These are phyloP conservation scores for Colletotrichum nymphaeae DNA, from an alignment of 2,329 filamentous ascomycete genomes.

Conservation along the genomic window DNA sequence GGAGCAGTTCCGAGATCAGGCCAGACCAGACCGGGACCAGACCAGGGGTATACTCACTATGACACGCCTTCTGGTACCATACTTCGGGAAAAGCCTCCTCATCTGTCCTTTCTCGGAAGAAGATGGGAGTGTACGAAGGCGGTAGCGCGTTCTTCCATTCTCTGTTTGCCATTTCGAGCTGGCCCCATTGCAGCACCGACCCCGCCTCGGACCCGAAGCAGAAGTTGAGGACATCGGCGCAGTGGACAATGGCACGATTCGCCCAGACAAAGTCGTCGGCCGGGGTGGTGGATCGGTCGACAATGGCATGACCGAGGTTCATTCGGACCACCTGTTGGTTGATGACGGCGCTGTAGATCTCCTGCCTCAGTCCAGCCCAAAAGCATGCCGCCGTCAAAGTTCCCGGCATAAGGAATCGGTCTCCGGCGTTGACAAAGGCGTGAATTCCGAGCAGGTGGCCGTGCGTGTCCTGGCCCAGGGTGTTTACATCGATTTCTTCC, in stretches of 20 bases:
- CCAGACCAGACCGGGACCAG: no score
- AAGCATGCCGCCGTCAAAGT: slow-evolving; percentile 64
- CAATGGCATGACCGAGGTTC: slow-evolving; percentile 58
- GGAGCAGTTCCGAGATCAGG: background rate
- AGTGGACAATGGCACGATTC: slow-evolving; percentile 72
- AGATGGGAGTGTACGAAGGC: slow-evolving; percentile 35
- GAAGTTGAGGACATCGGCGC: slow-evolving; percentile 72
- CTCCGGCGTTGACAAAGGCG: slow-evolving; percentile 57
- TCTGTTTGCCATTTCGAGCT: slow-evolving; percentile 36
- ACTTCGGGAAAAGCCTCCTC: slow-evolving; percentile 48
- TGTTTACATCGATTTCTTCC: slow-evolving; percentile 62
- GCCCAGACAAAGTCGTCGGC: slow-evolving; percentile 67
- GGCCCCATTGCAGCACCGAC: slow-evolving; percentile 32
- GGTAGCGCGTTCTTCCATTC: slow-evolving; percentile 36
- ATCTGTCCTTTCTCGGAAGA: slow-evolving; percentile 38
- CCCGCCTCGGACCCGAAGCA: slow-evolving; percentile 62
- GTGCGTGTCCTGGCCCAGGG: slow-evolving; percentile 56
- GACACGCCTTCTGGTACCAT: slow-evolving; percentile 37
- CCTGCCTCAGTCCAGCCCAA: slow-evolving; percentile 69
- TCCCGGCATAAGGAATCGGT: slow-evolving; percentile 43
- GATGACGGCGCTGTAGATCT: slow-evolving; percentile 68
- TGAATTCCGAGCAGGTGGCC: slow-evolving; percentile 59
- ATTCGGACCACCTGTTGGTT: slow-evolving; percentile 60
- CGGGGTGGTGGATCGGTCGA: slow-evolving; percentile 60
- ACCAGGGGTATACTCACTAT: slow-evolving; percentile 24